Evolutionary conservation across 208 protist species (phyloP).

Genomic region (Leishmania tropica): DNA sequence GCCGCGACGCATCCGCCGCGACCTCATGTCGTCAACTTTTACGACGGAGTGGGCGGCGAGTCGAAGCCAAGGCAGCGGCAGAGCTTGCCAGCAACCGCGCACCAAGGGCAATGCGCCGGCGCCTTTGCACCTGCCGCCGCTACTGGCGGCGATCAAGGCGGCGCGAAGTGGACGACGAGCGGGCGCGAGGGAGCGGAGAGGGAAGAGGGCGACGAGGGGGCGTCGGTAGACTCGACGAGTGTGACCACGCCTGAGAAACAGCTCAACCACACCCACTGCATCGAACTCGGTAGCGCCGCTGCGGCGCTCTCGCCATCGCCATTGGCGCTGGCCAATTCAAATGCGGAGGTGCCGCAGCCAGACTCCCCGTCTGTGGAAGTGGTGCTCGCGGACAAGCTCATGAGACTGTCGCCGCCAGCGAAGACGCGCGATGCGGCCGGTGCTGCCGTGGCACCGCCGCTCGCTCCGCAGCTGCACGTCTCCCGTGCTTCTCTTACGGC

Average conservation of each 20-base stretch:
- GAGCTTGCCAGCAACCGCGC: background rate
- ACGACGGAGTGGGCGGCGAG: background rate
- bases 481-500: background rate
- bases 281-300: background rate
- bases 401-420: background rate
- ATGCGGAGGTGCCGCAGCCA: background rate
- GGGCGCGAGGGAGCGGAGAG: background rate
- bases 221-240: constrained; percentile 6
- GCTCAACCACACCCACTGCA: background rate
- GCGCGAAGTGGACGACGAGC: background rate
- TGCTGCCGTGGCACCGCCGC: background rate
- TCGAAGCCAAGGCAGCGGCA: background rate
- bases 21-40: background rate
- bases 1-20: background rate
- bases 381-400: constrained; percentile 26
- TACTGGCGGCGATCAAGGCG: background rate
- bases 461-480: background rate
- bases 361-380: background rate
- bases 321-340: background rate
- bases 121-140: background rate
- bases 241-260: constrained; percentile 28
- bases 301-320: background rate
- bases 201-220: background rate
- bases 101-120: background rate
- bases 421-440: background rate